phyloP scores from a whole-genome alignment of 345 rosid genomes.

The Gossypioides kirkii region DNA sequence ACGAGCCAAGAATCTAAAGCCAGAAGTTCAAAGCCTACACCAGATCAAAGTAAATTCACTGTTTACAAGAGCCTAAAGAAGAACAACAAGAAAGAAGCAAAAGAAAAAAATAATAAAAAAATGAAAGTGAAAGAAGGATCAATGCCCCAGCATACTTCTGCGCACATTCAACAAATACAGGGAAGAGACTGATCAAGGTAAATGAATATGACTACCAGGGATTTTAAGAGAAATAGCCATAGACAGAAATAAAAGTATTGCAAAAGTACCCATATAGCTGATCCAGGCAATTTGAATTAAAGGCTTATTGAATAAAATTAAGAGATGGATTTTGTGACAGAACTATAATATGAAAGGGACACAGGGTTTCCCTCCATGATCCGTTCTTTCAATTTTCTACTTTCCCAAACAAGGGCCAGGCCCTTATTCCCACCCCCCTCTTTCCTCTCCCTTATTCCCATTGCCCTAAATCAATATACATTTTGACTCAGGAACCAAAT shows the following conservation, averaged over 20 bases:
- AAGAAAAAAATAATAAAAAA: background rate
- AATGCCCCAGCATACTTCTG: background rate
- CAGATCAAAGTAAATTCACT: slow-evolving; percentile 3
- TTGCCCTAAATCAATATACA: background rate
- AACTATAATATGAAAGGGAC: background rate
- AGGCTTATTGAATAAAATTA: background rate
- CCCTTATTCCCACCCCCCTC: background rate
- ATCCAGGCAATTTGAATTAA: background rate
- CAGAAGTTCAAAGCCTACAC: background rate
- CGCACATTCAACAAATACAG: background rate
- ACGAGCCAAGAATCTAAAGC: background rate
- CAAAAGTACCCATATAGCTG: background rate
- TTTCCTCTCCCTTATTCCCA: background rate
- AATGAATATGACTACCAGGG: background rate
- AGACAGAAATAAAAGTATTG: background rate
- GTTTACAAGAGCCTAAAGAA: slow-evolving; percentile 2
- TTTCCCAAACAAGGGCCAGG: background rate
- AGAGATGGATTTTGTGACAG: background rate
- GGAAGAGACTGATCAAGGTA: background rate
- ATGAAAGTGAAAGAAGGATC: background rate
- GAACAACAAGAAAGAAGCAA: background rate
- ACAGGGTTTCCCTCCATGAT: background rate
- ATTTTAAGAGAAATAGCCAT: background rate
- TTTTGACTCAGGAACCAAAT: background rate
- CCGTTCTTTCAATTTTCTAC: background rate